Evolutionary conservation across 169 alveolate species (phyloP), one percentile per base, ranked within the genome.

Genomic region (Plasmodium inui): DNA sequence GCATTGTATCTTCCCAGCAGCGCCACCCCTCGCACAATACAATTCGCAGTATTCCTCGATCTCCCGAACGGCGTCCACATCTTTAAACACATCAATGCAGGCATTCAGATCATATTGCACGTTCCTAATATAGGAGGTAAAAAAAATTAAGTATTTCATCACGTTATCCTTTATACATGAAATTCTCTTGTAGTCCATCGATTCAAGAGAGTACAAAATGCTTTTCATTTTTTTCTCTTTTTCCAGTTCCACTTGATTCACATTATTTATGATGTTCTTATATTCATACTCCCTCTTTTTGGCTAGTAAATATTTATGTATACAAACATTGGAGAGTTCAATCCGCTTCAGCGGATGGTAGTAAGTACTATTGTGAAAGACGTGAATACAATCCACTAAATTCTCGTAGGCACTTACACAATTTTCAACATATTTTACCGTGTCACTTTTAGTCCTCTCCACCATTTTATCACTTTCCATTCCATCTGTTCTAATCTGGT

Each of bases 111-210:
- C 93, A 76, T 86, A 86, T 30, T 86, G 93, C 30, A 86, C 85
- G 32, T 86, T 86, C 28, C 93, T 74, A 32, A 86, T 86, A 74
- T 86, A 86, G 2, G 93, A 86, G 9, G 85, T 86, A 74, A 86
- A 86, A 57, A 86, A 86, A 74, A 86, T 86, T 86, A 86, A 44
- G 44, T 86, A 86, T 86, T 86, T 86, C 93, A 86, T 86, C 32
- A 61, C 37, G 28, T 86, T 86, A 55, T 86, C 93, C 67, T 86
- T 86, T n/a, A 86, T 37, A 74, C 93, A 86, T 34, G 93, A 57
- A 74, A 86, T 86, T 74, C 93, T 74, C 46, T 86, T 86, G 41
- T 37, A 55, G 30, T 86, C 93, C 93, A 86, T 86, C 3, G 93
- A 86, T 86, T 86, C 93, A n/a, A 86, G 41, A 2, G 93, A 86